These are phyloP conservation scores for Hymenoscyphus fructigenus DNA, from an alignment of 2,329 filamentous ascomycete species.

Conservation along the genomic window DNA sequence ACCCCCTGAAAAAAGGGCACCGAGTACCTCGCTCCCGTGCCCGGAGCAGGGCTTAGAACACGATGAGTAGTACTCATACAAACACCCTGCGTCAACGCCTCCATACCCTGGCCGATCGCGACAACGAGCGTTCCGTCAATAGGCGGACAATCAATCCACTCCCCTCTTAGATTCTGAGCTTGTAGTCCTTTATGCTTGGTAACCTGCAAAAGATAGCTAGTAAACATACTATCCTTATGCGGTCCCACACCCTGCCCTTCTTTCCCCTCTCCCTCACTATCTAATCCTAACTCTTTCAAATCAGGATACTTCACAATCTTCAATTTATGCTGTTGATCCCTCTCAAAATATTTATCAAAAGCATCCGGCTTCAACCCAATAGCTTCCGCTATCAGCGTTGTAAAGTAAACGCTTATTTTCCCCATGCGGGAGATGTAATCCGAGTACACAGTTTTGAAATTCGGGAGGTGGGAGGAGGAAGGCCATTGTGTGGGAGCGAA, in stretches of 20 bases:
- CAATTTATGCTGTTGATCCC: constrained; percentile 72
- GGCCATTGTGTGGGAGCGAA: constrained; percentile 83
- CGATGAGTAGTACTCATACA: constrained; percentile 81
- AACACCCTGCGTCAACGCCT: constrained; percentile 80
- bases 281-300: constrained; percentile 54
- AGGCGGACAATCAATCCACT: constrained; percentile 82
- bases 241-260: constrained; percentile 67
- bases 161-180: constrained; percentile 74
- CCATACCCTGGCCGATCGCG: constrained; percentile 82
- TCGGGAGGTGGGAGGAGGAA: constrained; percentile 57
- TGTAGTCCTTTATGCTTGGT: constrained; percentile 74
- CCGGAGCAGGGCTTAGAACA: constrained; percentile 71
- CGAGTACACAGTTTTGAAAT: constrained; percentile 67
- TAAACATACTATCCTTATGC: constrained; percentile 84
- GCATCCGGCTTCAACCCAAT: constrained; percentile 67
- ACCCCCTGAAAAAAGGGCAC: constrained; percentile 91
- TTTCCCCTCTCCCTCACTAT: constrained; percentile 39
- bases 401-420: constrained; percentile 69
- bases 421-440: constrained; percentile 79
- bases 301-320: constrained; percentile 90
- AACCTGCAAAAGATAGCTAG: constrained; percentile 78
- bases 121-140: constrained; percentile 77
- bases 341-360: constrained; percentile 77
- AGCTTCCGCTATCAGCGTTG: constrained; percentile 79
- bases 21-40: constrained; percentile 70